These are phyloP conservation scores for Rubia balearica DNA, from an alignment of 305 asterid genomes.

Conservation along the genomic window DNA sequence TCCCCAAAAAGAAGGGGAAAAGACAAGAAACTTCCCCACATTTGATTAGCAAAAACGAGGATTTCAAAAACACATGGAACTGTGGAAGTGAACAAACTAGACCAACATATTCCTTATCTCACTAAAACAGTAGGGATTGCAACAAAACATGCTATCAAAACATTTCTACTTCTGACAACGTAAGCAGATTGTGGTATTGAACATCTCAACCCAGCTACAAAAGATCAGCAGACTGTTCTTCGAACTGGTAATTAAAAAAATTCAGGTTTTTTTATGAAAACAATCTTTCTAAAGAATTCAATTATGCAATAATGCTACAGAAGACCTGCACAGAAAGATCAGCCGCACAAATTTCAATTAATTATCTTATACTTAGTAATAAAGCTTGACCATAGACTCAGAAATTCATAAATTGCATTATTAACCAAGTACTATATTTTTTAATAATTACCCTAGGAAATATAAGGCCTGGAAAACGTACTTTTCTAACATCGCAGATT, in stretches of 20 bases:
- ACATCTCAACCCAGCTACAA: not conserved
- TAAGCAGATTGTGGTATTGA: not conserved
- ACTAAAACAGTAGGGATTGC: conserved; percentile 1
- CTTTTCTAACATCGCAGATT: not conserved
- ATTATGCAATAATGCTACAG: not conserved
- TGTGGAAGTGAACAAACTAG: conserved; percentile 1
- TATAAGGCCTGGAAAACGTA: not conserved
- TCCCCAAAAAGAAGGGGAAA: not conserved
- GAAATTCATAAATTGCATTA: not conserved
- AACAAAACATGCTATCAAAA: not conserved
- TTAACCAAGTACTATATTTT: not conserved
- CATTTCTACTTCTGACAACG: not conserved
- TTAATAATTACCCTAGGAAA: not conserved
- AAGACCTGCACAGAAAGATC: not conserved
- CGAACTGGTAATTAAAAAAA: not conserved
- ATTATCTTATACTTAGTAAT: not conserved
- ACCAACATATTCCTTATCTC: not conserved
- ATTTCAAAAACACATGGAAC: not conserved
- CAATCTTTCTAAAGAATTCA: not conserved
- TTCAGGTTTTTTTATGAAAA: not conserved
- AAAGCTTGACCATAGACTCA: not conserved
- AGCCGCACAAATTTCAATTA: not conserved
- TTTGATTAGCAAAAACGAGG: not conserved
- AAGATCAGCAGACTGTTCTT: not conserved
- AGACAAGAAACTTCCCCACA: not conserved